Conservation (phyloP, 257 asterid genomes). For the Cinchona pubescens region DNA sequence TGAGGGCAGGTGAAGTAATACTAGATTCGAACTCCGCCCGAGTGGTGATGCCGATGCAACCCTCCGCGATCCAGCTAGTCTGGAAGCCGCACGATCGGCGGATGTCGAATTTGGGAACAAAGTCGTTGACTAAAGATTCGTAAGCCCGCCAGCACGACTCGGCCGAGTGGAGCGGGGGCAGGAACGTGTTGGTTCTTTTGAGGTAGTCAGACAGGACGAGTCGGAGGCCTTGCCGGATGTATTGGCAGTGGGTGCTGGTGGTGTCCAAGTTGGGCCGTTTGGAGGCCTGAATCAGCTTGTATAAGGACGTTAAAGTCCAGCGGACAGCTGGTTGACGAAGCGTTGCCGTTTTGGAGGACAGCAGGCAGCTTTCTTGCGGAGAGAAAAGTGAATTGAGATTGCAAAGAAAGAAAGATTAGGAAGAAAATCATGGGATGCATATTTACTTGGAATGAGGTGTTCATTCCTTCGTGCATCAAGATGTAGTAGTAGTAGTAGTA, state of each 20-base stretch:
- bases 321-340: constrained; percentile 45
- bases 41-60: constrained; percentile 66
- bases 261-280: constrained; percentile 30
- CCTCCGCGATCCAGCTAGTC: constrained; percentile 65
- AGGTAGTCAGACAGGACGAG: constrained; percentile 66
- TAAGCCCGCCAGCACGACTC: constrained; percentile 63
- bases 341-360: constrained; percentile 41
- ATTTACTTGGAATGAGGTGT: not conserved
- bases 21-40: constrained; percentile 57
- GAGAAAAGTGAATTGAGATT: not conserved
- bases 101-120: constrained; percentile 38
- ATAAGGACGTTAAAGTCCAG: constrained; percentile 48
- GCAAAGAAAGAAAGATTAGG: not conserved
- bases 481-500: too few relatives aligned
- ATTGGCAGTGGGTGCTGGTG: constrained; percentile 47
- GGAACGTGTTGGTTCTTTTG: constrained; percentile 44
- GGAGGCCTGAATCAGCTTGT: constrained; percentile 25
- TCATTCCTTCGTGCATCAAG: too few relatives aligned
- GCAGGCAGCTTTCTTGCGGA: constrained; percentile 2
- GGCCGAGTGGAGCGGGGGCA: constrained; percentile 55
- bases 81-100: constrained; percentile 61
- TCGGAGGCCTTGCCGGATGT: constrained; percentile 65
- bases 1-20: constrained; percentile 37
- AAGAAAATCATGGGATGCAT: constrained; percentile 6
- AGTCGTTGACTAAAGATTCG: constrained; percentile 42